A percentile compares a stretch with the other conserved stretches of the same genome.
These are phyloP conservation scores for Elsinoe australis DNA, from an alignment of 2,329 filamentous ascomycete genomes.

Conservation along the genomic window DNA sequence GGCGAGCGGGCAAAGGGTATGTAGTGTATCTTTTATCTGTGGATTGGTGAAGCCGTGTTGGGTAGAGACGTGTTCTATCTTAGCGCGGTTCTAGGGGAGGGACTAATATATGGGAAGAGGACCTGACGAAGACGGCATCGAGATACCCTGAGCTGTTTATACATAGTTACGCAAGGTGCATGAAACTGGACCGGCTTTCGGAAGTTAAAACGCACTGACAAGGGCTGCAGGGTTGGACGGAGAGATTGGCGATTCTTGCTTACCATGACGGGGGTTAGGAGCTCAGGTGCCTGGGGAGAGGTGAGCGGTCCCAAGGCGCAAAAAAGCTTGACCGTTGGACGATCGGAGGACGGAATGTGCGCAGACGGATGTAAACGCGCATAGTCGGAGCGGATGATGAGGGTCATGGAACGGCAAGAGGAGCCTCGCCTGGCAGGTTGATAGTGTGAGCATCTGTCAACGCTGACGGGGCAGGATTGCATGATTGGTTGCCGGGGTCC, in stretches of 20 bases:
- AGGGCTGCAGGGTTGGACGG: slow-evolving; percentile 6
- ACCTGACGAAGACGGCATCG: slow-evolving; percentile 4
- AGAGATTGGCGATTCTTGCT: neutral
- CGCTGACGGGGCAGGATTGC: neutral
- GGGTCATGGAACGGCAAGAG: neutral
- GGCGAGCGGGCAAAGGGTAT: neutral
- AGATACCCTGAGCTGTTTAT: slow-evolving; percentile 5
- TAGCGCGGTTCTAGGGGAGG: slow-evolving; percentile 1
- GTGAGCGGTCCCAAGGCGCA: slow-evolving; percentile 6
- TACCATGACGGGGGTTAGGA: slow-evolving; percentile 6
- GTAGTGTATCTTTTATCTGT: neutral
- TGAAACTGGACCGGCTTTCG: slow-evolving; percentile 11
- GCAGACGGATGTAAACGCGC: slow-evolving; percentile 11
- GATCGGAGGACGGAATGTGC: slow-evolving; percentile 13
- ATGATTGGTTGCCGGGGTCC: slow-evolving; percentile 1
- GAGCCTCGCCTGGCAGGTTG: neutral
- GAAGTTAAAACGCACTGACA: neutral
- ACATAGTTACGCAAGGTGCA: slow-evolving; percentile 7
- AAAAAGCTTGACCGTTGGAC: slow-evolving; percentile 8
- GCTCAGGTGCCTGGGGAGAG: neutral
- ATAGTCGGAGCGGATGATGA: slow-evolving; percentile 11
- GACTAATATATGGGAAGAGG: slow-evolving; percentile 9
- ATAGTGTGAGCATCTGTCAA: slow-evolving; percentile 1
- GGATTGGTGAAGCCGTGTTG: neutral
- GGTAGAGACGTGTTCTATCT: neutral